A percentile compares a stretch with the other conserved stretches of the same genome.
Conservation (phyloP, 2,329 filamentous ascomycete species). For the Diplodia seriata region DNA sequence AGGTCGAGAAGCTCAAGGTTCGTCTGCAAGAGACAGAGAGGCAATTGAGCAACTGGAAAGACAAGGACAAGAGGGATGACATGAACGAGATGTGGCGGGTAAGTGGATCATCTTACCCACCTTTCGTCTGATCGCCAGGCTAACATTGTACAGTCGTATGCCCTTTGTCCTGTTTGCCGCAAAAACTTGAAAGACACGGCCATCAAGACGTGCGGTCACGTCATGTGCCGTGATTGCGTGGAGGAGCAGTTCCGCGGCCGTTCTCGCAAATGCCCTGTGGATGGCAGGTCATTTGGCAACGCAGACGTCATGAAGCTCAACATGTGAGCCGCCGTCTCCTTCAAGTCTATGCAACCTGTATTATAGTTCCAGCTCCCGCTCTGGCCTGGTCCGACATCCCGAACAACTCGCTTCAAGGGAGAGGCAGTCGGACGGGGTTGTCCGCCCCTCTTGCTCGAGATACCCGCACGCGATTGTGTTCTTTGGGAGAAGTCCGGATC, state of each 20-base stretch:
- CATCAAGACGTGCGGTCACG: conserved; percentile 91
- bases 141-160: conserved; percentile 26
- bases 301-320: conserved; percentile 79
- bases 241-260: conserved; percentile 88
- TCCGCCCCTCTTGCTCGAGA: background rate
- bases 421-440: background rate
- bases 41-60: conserved; percentile 84
- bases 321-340: conserved; percentile 30
- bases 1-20: conserved; percentile 80
- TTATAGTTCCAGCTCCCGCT: conserved; percentile 24
- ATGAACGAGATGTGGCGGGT: conserved; percentile 48
- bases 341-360: conserved; percentile 22
- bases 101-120: conserved; percentile 51
- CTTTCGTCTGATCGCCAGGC: background rate
- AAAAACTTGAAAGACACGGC: conserved; percentile 93
- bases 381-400: background rate
- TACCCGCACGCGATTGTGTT: background rate
- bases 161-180: conserved; percentile 90
- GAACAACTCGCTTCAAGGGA: background rate
- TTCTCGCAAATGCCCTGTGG: conserved; percentile 93
- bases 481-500: background rate
- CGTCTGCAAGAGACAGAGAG: conserved; percentile 80
- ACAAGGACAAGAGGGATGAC: conserved; percentile 57
- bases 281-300: conserved; percentile 88
- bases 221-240: conserved; percentile 91